Base-by-base conservation (phyloP, 768 basidiomycete genomes). In the Serendipita indica region DNA sequence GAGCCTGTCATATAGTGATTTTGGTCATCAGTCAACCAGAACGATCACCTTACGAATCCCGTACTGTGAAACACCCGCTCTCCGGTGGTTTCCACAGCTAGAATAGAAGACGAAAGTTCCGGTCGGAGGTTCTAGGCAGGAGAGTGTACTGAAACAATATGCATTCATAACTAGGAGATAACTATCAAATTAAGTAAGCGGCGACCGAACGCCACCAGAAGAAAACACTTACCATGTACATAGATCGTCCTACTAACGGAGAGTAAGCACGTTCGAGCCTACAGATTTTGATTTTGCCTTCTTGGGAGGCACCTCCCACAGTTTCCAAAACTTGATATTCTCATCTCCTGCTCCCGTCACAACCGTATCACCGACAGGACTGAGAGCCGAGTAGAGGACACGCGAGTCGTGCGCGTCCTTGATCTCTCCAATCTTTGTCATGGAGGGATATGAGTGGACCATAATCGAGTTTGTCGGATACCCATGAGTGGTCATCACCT, bases 301-400 rank as follows among this genome's bases (percentile, higher is more conserved):
- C 64, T 66, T 67, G 64, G 64, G 65, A 33, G 60, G 60, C 32
- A 60, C 61, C 58, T 74, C 72, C 72, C 72, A 74, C 7, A 74
- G 62, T 64, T 70, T 80, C 92, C 92, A 94, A 71, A 94, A 94
- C 74, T 97, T 98, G 65, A 98, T 74, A 66, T 93, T 93, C 75
- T 98, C 94, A 66, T 98, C 96, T 0, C 86, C 86, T 1, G 89
- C 90, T 5, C 88, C 90, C 0, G 94, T 98, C 63, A 83, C 86
- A 7, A 99, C 83, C 3, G 91, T 82, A 63, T 92, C 90, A 0
- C 96, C 96, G 4, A 82, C 85, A 1, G 96, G 96, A 59, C 86
- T 81, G 5, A 96, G 68, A 20, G 84, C 81, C 59, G 86, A 89
- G 67, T 86, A 90, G 39, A 98, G 72, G 57, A 98, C 88, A 2